Conservation (phyloP, 306 rosid species). For the Quercus agrifolia region DNA sequence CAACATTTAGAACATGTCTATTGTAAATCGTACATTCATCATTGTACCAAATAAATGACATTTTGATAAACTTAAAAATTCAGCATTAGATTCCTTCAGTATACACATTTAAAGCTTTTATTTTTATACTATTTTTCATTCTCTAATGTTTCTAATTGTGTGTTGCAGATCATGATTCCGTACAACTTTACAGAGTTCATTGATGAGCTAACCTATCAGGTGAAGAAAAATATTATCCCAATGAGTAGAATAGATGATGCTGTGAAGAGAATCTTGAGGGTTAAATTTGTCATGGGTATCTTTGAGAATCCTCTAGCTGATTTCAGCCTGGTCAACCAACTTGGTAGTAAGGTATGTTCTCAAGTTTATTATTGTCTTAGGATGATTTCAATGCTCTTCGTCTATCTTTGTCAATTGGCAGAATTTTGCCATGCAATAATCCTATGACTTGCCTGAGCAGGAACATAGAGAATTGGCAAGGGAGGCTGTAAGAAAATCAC, state of each 20-base stretch:
- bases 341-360: conserved; percentile 60
- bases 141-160: neutral
- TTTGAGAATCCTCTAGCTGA: conserved; percentile 76
- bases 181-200: conserved; percentile 47
- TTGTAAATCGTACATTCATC: too few species aligned
- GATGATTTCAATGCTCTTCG: neutral
- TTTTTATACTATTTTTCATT: neutral
- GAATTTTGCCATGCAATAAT: neutral
- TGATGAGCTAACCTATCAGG: conserved; percentile 52
- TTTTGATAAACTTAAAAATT: neutral
- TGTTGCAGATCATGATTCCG: conserved; percentile 76
- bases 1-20: neutral
- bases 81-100: neutral
- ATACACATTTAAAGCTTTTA: neutral
- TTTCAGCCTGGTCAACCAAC: conserved; percentile 59
- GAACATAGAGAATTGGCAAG: conserved; percentile 87
- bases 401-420: conserved; percentile 1
- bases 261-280: conserved; percentile 67
- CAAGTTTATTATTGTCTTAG: conserved; percentile 2
- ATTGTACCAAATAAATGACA: too few species aligned
- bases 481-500: conserved; percentile 93
- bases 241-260: conserved; percentile 81
- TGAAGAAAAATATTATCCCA: conserved; percentile 62
- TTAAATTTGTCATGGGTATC: conserved; percentile 79
- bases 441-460: conserved; percentile 33